Conservation (phyloP, 2,329 filamentous ascomycete species). For the Clonostachys sp. region DNA sequence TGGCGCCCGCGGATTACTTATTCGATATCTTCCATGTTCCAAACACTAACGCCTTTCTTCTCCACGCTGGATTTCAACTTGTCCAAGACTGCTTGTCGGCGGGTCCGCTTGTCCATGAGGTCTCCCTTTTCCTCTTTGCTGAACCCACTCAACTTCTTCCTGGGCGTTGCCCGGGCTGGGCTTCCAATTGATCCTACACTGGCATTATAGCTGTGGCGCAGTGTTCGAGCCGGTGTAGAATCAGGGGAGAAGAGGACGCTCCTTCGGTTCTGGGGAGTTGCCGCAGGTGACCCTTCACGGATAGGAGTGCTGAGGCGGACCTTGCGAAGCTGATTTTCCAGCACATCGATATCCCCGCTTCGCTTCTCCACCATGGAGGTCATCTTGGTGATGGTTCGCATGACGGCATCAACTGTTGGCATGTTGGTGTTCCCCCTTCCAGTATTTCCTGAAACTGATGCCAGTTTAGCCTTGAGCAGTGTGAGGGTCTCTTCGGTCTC, state of each 20-base stretch:
- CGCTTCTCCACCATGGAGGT: constrained; percentile 88
- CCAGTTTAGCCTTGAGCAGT: constrained; percentile 74
- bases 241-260: constrained; percentile 38
- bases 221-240: constrained; percentile 29
- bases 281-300: constrained; percentile 36
- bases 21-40: constrained; percentile 43
- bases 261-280: constrained; percentile 28
- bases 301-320: constrained; percentile 48
- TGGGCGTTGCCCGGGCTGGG: constrained; percentile 34
- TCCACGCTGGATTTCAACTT: constrained; percentile 45
- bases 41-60: constrained; percentile 44
- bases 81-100: constrained; percentile 44
- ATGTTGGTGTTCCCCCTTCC: constrained; percentile 44
- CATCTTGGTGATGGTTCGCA: constrained; percentile 89
- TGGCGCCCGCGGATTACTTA: constrained; percentile 13
- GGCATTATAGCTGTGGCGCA: constrained; percentile 31
- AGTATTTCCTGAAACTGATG: constrained; percentile 45
- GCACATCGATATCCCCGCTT: constrained; percentile 83
- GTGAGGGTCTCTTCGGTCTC: constrained; percentile 78
- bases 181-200: constrained; percentile 33
- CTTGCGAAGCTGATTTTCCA: constrained; percentile 82
- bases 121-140: constrained; percentile 53
- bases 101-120: constrained; percentile 48
- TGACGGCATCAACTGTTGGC: constrained; percentile 87
- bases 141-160: constrained; percentile 60